Base-by-base conservation (phyloP, 306 rosid genomes). In the Casuarina cunninghamiana region DNA sequence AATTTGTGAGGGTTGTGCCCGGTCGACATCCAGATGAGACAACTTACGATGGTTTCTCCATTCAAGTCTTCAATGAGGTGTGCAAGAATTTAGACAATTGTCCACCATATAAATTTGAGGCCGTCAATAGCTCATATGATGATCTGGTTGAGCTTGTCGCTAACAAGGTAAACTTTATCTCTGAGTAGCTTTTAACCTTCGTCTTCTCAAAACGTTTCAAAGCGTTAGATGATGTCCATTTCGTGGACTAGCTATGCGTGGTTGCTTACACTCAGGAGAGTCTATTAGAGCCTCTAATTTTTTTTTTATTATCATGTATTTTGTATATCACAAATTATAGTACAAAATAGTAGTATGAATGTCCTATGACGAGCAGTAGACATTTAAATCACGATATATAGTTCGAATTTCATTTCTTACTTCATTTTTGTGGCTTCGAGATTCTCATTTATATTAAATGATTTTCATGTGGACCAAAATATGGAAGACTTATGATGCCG, bases 401-500 rank as follows among this genome's bases (percentile, higher is more conserved):
- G 32, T 26, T 26, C 32, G 32, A 26, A 26, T 26, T 26, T 26
- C 32, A 44, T 44, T 44, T 44, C 48, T 44, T 44, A 44, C 9
- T 44, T 51, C 13, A 9, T 2, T 48, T 48, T 48, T 48, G n/a
- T 60, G 5, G 55, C 49, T 53, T 9, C 57, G 62, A 0, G 63
- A 32, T 60, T 49, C 53, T 79, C 11, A 75, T 38, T 5, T 5
- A 15, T 35, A 17, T 6, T 12, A 6, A 0, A 44, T 44, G 48
- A 9, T 81, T 72, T 39, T 26, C 4, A 13, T 63, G 69, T 63
- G 69, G 45, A 39, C 46, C 72, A 35, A 44, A 53, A 53, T 44
- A 58, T 13, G 15, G 49, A 65, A 84, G 88, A 75, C 72, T 3
- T 75, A 4, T 2, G 88, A 81, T 53, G 88, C 88, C 41, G 73